Percentiles rank a stretch among this genome's conserved stretches.
These are phyloP conservation scores for Coccinonectria pachysandricola DNA, from an alignment of 2,329 filamentous ascomycete genomes.

Conservation along the genomic window DNA sequence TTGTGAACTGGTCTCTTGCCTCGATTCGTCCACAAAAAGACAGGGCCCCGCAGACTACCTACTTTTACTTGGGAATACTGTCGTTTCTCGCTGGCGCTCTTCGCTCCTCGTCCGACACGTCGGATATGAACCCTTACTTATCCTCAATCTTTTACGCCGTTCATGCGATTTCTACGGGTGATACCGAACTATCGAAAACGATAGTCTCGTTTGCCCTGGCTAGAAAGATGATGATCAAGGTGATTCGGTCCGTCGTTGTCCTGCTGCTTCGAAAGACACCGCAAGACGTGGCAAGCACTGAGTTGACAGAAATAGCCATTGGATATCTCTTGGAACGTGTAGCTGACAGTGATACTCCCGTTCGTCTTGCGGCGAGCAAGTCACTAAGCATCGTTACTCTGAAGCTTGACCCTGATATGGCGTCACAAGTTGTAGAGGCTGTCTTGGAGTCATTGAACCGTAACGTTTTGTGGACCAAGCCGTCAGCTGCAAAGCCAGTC, in stretches of 20 bases:
- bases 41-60: slow-evolving; percentile 41
- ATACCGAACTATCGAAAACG: slow-evolving; percentile 36
- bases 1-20: slow-evolving; percentile 62
- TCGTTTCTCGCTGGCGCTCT: slow-evolving; percentile 71
- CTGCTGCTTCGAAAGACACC: slow-evolving; percentile 48
- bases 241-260: slow-evolving; percentile 63
- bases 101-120: slow-evolving; percentile 57
- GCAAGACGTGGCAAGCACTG: slow-evolving; percentile 32
- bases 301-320: slow-evolving; percentile 68
- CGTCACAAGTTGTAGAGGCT: slow-evolving; percentile 75
- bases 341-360: slow-evolving; percentile 81
- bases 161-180: slow-evolving; percentile 44
- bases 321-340: slow-evolving; percentile 70
- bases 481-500: slow-evolving; percentile 25
- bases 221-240: slow-evolving; percentile 74
- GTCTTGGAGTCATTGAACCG: slow-evolving; percentile 60
- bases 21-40: slow-evolving; percentile 39
- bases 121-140: slow-evolving; percentile 61
- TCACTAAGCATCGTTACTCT: slow-evolving; percentile 78
- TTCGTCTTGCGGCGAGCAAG: slow-evolving; percentile 85
- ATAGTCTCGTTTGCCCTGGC: slow-evolving; percentile 67
- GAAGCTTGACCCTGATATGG: slow-evolving; percentile 71
- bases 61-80: slow-evolving; percentile 68
- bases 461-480: slow-evolving; percentile 45
- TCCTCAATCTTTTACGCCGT: slow-evolving; percentile 55